Evolutionary conservation across 2,329 filamentous ascomycete genomes (phyloP), one percentile per base, ranked within the genome.

Genomic region (Chrysosporium keratinophilum): DNA sequence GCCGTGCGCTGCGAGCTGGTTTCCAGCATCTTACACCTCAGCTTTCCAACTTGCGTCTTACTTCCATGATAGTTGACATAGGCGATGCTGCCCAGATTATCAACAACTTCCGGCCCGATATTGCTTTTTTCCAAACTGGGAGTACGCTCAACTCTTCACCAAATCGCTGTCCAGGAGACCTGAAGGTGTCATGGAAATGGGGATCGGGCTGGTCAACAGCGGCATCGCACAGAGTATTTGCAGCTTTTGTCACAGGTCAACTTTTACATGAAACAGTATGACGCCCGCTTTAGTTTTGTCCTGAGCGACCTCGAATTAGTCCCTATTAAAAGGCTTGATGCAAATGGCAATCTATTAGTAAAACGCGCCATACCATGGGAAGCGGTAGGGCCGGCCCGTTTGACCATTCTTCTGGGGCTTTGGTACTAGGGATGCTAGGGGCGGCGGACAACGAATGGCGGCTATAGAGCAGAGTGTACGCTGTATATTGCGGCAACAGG

Each of bases 101-200:
- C 19, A 15, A 54, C 31, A 50, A 46, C 2, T 54, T 41, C 12
- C 40, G 46, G 14, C 45, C 20, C 2, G 55, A 56, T 20, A 54
- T 51, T 23, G 51, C 51, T 0, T 50, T 56, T 42, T 56, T 49
- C 31, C 28, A 20, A 44, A 49, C 37, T 5, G 48, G 44, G n/a
- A 53, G 46, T 33, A 37, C 41, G 12, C 44, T 50, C 7, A 46
- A 31, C n/a, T 54, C 40, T 12, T 54, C 51, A 2, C 47, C 51
- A 43, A 56, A 51, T 31, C 52, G 55, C 34, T 52, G 47, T 15
- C 54, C 52, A 14, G 55, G 57, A 14, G 48, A 46, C 12, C 23
- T 55, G 3, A 58, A 58, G 15, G 51, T 43, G 19, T 54, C 47
- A 35, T 57, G 57, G 57, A 55, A 55, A 40, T 58, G 55, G 57